Percentiles rank a stretch among this genome's conserved stretches.
These are phyloP conservation scores for Colletotrichum camelliae DNA, from an alignment of 2,329 filamentous ascomycete genomes.

Conservation along the genomic window DNA sequence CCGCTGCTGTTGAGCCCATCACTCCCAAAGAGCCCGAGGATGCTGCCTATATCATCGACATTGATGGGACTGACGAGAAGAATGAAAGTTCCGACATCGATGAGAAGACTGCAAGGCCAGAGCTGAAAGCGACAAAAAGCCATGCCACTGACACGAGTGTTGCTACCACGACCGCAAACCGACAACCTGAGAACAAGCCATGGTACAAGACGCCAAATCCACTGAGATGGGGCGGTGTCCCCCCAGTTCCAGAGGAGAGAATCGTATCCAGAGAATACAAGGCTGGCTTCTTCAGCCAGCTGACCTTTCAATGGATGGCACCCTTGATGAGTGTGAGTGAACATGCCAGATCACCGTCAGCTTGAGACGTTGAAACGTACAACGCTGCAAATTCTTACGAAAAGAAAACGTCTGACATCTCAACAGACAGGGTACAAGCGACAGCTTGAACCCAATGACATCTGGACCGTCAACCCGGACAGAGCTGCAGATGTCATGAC, in stretches of 20 bases:
- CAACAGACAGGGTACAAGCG: constrained; percentile 81
- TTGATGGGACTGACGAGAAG: constrained; percentile 15
- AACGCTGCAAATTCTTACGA: background rate
- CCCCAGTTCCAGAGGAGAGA: constrained; percentile 60
- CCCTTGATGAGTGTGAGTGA: constrained; percentile 77
- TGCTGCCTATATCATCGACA: constrained; percentile 2
- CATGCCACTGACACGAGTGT: constrained; percentile 60
- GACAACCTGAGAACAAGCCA: constrained; percentile 47
- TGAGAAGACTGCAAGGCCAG: constrained; percentile 11
- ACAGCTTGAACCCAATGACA: constrained; percentile 80
- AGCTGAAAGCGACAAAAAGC: constrained; percentile 51
- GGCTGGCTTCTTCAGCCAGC: constrained; percentile 74
- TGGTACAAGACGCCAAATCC: constrained; percentile 71
- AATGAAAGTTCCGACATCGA: background rate
- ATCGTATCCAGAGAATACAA: constrained; percentile 70
- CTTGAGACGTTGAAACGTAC: background rate
- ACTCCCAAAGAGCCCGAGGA: constrained; percentile 10
- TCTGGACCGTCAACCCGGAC: constrained; percentile 87
- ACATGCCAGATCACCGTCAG: background rate
- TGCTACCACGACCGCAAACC: constrained; percentile 44
- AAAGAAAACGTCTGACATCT: background rate
- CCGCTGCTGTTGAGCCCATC: constrained; percentile 31
- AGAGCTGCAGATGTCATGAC: constrained; percentile 76
- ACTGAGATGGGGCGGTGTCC: constrained; percentile 61
- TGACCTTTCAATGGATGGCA: constrained; percentile 91